Conservation (phyloP, 1,284 basidiomycete genomes). For the Xerocomus amazonicus region DNA sequence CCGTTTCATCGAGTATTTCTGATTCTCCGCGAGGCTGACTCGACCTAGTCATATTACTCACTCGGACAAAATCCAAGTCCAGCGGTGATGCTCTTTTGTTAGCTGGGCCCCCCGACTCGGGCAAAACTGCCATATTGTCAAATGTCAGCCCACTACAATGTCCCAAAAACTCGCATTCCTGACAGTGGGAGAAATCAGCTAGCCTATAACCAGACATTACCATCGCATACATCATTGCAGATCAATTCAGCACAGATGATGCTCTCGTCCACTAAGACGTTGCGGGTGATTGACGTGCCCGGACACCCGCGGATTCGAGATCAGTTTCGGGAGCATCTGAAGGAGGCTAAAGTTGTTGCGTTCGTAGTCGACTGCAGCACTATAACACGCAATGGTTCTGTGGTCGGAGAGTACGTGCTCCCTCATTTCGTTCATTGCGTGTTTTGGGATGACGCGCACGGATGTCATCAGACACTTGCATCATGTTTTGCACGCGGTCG, state of each 20-base stretch:
- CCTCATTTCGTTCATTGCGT: not conserved
- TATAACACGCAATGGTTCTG: conserved; percentile 65
- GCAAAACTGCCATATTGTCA: conserved; percentile 69
- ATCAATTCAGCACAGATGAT: conserved; percentile 52
- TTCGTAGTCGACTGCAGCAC: conserved; percentile 77
- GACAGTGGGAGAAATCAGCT: conserved; percentile 44
- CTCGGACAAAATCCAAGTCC: conserved; percentile 42
- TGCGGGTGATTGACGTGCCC: conserved; percentile 67
- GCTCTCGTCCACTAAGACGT: conserved; percentile 38
- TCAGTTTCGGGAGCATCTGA: conserved; percentile 63
- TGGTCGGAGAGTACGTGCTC: conserved; percentile 72
- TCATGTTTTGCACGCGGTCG: conserved; percentile 61
- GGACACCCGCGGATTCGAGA: conserved; percentile 74
- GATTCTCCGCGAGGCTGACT: conserved; percentile 14
- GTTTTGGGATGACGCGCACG: not conserved
- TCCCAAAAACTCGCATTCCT: conserved; percentile 21
- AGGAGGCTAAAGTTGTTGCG: conserved; percentile 57
- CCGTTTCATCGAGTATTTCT: conserved; percentile 10
- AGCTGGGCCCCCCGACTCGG: conserved; percentile 66
- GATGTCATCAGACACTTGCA: conserved; percentile 61
- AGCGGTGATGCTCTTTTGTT: conserved; percentile 59
- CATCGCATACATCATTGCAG: conserved; percentile 73
- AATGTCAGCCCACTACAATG: conserved; percentile 37
- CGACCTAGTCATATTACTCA: conserved; percentile 37
- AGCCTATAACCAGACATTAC: conserved; percentile 56